These are phyloP conservation scores for Camelina neglecta DNA, from an alignment of 345 rosid genomes.

Conservation along the genomic window DNA sequence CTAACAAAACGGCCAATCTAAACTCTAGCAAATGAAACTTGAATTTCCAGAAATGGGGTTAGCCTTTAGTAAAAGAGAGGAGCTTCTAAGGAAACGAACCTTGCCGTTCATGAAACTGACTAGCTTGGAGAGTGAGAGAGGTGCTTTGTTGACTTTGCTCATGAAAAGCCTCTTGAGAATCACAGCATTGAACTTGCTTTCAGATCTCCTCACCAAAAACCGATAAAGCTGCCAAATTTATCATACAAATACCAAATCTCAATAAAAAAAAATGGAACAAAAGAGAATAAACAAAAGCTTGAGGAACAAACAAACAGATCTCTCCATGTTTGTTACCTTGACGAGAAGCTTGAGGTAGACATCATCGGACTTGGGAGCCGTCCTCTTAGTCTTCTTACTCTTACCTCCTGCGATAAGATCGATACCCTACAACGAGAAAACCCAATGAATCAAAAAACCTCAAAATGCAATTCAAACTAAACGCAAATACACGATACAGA, in stretches of 20 bases:
- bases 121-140: slow-evolving; percentile 84
- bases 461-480: not conserved
- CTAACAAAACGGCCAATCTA: not conserved
- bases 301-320: no score
- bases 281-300: not conserved
- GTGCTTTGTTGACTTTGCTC: slow-evolving; percentile 93
- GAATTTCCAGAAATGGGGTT: not conserved
- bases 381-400: slow-evolving; percentile 88
- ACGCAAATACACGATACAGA: not conserved
- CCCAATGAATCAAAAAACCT: no score
- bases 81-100: slow-evolving; percentile 48
- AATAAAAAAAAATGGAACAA: not conserved
- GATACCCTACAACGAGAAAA: slow-evolving; percentile 62
- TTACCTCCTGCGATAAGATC: slow-evolving; percentile 93
- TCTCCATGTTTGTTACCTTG: slow-evolving; percentile 55
- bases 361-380: slow-evolving; percentile 88
- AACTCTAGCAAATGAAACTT: not conserved
- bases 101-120: slow-evolving; percentile 64
- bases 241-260: not conserved
- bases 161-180: slow-evolving; percentile 90
- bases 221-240: slow-evolving; percentile 61
- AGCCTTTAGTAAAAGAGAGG: not conserved
- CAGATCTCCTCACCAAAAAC: slow-evolving; percentile 87
- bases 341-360: slow-evolving; percentile 95
- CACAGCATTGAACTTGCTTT: slow-evolving; percentile 91